A percentile compares a stretch with the other conserved stretches of the same genome.
These are phyloP conservation scores for Dentiscutata heterogama DNA, from an alignment of 371 early-diverging fungal species.

Conservation along the genomic window DNA sequence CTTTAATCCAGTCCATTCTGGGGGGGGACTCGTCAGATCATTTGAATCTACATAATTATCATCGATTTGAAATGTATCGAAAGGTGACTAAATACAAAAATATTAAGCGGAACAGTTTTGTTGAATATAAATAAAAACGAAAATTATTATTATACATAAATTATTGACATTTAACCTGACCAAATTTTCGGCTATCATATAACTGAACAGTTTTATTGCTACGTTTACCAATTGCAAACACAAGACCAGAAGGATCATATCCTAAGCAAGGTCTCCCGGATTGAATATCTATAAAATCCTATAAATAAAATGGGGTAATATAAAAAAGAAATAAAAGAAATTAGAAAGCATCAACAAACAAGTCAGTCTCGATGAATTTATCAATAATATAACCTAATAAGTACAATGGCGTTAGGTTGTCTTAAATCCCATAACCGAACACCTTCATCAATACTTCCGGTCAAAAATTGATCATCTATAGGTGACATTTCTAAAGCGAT, in stretches of 20 bases:
- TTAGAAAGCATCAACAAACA: background rate
- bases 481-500: constrained; percentile 83
- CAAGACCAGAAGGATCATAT: constrained; percentile 83
- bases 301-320: background rate
- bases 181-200: constrained; percentile 77
- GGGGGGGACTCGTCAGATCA: background rate
- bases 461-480: constrained; percentile 77
- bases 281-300: constrained; percentile 59
- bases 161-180: constrained; percentile 50
- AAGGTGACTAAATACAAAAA: constrained; percentile 53
- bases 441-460: constrained; percentile 76
- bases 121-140: background rate
- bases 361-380: too few relatives aligned
- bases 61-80: constrained; percentile 48
- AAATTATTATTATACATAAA: background rate
- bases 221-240: constrained; percentile 74
- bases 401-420: constrained; percentile 61
- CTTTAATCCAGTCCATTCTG: constrained; percentile 71
- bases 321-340: background rate
- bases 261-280: constrained; percentile 71
- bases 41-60: constrained; percentile 40
- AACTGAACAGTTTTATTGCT: constrained; percentile 64
- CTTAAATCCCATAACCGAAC: constrained; percentile 86
- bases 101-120: background rate
- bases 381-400: background rate